Evolutionary conservation across 2,329 filamentous ascomycete species (phyloP).

Genomic region (Colletotrichum liriopes): DNA sequence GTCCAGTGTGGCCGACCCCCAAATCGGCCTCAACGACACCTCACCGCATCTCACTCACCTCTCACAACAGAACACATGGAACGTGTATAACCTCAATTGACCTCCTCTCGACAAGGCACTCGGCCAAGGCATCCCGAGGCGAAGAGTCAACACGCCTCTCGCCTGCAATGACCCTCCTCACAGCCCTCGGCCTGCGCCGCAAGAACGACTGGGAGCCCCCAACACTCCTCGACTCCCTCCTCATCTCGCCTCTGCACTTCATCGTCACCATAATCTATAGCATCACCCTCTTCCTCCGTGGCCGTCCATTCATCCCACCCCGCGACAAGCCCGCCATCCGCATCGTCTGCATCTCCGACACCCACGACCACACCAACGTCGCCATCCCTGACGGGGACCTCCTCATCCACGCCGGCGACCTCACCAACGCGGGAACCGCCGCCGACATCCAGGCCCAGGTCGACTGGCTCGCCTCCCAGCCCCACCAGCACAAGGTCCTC

Average conservation of each 20-base stretch:
- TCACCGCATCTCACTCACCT: slow-evolving; percentile 21
- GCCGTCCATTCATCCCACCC: slow-evolving; percentile 73
- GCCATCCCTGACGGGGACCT: slow-evolving; percentile 85
- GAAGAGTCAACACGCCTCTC: slow-evolving; percentile 1
- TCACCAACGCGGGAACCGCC: slow-evolving; percentile 81
- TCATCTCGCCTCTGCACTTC: slow-evolving; percentile 78
- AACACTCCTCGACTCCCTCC: slow-evolving; percentile 73
- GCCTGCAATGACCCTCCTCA: slow-evolving; percentile 61
- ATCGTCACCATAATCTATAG: slow-evolving; percentile 75
- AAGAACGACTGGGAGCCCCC: slow-evolving; percentile 63
- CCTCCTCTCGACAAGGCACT: slow-evolving; percentile 3
- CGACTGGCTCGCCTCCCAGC: slow-evolving; percentile 83
- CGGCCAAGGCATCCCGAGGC: slow-evolving; percentile 4
- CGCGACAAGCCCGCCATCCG: slow-evolving; percentile 72
- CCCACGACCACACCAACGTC: slow-evolving; percentile 76
- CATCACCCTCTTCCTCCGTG: slow-evolving; percentile 77
- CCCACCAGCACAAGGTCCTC: slow-evolving; percentile 85
- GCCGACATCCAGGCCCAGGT: slow-evolving; percentile 85
- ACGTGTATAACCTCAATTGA: slow-evolving; percentile 17
- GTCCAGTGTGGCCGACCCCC: slow-evolving; percentile 5
- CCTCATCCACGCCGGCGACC: slow-evolving; percentile 91
- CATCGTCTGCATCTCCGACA: slow-evolving; percentile 92
- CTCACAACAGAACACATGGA: slow-evolving; percentile 23
- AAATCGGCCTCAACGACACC: slow-evolving; percentile 21
- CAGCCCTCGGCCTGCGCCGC: slow-evolving; percentile 64